These are phyloP conservation scores for Sarocladium brachiariae DNA, from an alignment of 2,329 filamentous ascomycete genomes.

Conservation along the genomic window DNA sequence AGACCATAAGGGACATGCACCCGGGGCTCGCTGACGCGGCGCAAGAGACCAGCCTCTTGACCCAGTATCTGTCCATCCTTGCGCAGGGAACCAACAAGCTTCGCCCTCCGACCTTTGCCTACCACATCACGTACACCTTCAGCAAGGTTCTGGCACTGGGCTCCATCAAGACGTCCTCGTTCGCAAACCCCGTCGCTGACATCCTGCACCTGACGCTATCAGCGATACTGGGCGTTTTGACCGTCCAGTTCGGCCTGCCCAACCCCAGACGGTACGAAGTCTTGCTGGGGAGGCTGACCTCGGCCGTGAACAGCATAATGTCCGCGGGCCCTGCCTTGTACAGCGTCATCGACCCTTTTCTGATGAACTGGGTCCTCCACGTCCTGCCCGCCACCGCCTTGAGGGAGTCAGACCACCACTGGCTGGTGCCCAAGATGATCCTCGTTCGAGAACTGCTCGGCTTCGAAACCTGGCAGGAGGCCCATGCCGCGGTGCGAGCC, in stretches of 20 bases:
- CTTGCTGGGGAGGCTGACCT: conserved; percentile 4
- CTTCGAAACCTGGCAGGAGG: conserved; percentile 1
- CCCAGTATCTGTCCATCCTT: background rate
- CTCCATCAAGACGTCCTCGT: conserved; percentile 8
- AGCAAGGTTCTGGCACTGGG: conserved; percentile 16
- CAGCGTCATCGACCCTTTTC: background rate
- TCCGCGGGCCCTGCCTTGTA: background rate
- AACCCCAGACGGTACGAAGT: conserved; percentile 12
- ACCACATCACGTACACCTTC: background rate
- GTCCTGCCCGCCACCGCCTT: background rate
- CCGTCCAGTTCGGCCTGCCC: conserved; percentile 9
- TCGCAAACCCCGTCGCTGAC: conserved; percentile 13
- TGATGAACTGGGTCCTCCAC: conserved; percentile 7
- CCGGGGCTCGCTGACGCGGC: background rate
- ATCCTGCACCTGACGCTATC: conserved; percentile 20
- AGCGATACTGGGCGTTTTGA: conserved; percentile 20
- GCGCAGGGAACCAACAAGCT: background rate
- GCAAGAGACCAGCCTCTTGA: background rate
- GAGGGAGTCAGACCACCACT: background rate
- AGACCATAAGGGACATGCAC: background rate
- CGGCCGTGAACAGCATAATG: conserved; percentile 11
- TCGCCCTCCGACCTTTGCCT: background rate
- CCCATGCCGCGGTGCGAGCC: background rate
- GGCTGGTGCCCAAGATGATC: background rate
- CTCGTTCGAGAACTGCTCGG: background rate